Conservation (phyloP, 208 protist species). For the Tetramitus jugosus region DNA sequence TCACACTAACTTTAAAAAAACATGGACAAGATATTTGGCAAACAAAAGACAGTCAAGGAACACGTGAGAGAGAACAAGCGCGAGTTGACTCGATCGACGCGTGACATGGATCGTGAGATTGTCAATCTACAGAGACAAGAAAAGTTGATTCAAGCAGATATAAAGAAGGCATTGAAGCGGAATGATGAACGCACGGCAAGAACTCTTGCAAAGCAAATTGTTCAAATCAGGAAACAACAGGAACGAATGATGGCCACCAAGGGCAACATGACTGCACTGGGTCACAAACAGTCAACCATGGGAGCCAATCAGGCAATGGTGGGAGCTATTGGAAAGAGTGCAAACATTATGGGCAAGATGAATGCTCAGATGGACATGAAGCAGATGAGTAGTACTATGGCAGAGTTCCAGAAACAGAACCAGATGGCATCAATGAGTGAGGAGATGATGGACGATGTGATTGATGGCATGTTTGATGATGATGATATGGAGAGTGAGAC, state of each 20-base stretch:
- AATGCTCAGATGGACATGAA: slow-evolving; percentile 12
- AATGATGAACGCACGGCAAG: slow-evolving; percentile 5
- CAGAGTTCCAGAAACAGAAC: neutral
- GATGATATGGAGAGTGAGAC: slow-evolving; percentile 12
- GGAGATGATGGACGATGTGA: slow-evolving; percentile 12
- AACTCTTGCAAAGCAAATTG: slow-evolving; percentile 6
- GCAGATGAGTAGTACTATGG: neutral
- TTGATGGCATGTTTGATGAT: neutral
- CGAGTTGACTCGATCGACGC: neutral
- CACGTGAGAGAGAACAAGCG: neutral
- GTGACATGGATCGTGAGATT: neutral
- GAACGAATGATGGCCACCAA: neutral
- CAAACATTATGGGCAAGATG: neutral
- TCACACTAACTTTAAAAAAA: too few species aligned
- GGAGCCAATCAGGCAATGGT: neutral
- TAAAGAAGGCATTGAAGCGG: neutral
- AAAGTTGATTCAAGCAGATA: neutral
- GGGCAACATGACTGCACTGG: neutral
- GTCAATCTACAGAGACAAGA: neutral
- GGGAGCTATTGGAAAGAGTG: neutral
- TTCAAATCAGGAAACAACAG: slow-evolving; percentile 13
- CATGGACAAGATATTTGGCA: neutral
- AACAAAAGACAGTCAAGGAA: neutral
- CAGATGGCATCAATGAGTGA: neutral
- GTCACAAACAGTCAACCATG: neutral